Percentiles rank a stretch among this genome's conserved stretches.
Evolutionary conservation across 768 basidiomycete genomes (phyloP).

Genomic region (Leccinellum rugosiceps): DNA sequence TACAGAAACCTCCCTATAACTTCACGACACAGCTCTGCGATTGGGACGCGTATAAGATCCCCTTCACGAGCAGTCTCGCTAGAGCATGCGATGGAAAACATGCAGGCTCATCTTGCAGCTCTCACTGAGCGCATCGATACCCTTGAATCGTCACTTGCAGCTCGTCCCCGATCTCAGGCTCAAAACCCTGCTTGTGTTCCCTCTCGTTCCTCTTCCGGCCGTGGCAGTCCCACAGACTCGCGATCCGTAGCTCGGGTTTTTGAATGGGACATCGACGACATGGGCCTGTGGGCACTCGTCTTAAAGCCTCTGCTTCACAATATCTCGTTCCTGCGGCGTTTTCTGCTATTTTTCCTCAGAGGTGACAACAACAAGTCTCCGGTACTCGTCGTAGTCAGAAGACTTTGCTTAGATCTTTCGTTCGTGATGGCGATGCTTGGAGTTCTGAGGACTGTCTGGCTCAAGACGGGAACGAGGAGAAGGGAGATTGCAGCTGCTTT

Average conservation of each 20-base stretch:
- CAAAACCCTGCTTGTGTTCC: conserved; percentile 43
- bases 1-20: conserved; percentile 36
- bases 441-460: conserved; percentile 60
- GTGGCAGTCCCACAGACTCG: conserved; percentile 42
- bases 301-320: conserved; percentile 61
- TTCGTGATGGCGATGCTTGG: conserved; percentile 67
- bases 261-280: conserved; percentile 72
- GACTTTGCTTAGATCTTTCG: conserved; percentile 74
- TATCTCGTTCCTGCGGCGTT: conserved; percentile 43
- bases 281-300: conserved; percentile 80
- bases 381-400: conserved; percentile 61
- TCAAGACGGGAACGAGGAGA: conserved; percentile 63
- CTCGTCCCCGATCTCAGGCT: conserved; percentile 25
- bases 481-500: conserved; percentile 67
- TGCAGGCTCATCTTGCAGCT: conserved; percentile 80
- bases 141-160: conserved; percentile 44
- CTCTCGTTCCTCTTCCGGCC: conserved; percentile 38
- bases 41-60: conserved; percentile 38
- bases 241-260: conserved; percentile 23
- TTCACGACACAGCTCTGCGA: conserved; percentile 32
- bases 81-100: conserved; percentile 74
- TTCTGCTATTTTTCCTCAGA: conserved; percentile 56
- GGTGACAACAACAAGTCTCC: conserved; percentile 59
- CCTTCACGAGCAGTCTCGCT: conserved; percentile 44
- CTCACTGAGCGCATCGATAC: conserved; percentile 80